These are phyloP conservation scores for Alternaria arbusti DNA, from an alignment of 2,329 filamentous ascomycete species.

Conservation along the genomic window DNA sequence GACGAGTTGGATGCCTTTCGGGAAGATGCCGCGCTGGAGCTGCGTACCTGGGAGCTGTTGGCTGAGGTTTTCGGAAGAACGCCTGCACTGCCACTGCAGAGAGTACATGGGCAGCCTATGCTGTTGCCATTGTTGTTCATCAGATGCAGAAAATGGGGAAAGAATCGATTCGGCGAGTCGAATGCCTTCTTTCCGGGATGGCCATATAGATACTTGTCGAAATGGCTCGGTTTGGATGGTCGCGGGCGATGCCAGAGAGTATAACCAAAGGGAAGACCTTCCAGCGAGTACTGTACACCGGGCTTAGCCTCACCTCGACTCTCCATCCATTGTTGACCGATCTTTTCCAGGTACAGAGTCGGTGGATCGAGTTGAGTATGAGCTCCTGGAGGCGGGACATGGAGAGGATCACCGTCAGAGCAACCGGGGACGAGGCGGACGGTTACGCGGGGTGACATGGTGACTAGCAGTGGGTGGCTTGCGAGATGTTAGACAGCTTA, in stretches of 20 bases:
- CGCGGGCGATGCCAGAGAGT: conserved; percentile 58
- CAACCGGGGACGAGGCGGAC: conserved; percentile 32
- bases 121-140: conserved; percentile 56
- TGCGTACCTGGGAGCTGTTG: conserved; percentile 4
- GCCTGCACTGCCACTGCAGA: conserved; percentile 49
- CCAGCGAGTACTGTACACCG: conserved; percentile 57
- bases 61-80: conserved; percentile 20
- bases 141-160: conserved; percentile 63
- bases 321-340: conserved; percentile 58
- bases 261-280: conserved; percentile 63
- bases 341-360: conserved; percentile 54
- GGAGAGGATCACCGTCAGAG: conserved; percentile 46
- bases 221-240: conserved; percentile 45
- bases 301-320: conserved; percentile 45
- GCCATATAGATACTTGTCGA: conserved; percentile 64
- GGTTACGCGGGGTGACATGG: conserved; percentile 16
- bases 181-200: conserved; percentile 60
- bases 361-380: conserved; percentile 50
- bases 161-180: conserved; percentile 62
- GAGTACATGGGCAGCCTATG: conserved; percentile 57
- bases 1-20: background rate
- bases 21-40: conserved; percentile 13
- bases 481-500: background rate
- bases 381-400: conserved; percentile 22
- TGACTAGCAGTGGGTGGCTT: background rate